Conservation (phyloP, 2,329 filamentous ascomycete species). For the Tolypocladium album region DNA sequence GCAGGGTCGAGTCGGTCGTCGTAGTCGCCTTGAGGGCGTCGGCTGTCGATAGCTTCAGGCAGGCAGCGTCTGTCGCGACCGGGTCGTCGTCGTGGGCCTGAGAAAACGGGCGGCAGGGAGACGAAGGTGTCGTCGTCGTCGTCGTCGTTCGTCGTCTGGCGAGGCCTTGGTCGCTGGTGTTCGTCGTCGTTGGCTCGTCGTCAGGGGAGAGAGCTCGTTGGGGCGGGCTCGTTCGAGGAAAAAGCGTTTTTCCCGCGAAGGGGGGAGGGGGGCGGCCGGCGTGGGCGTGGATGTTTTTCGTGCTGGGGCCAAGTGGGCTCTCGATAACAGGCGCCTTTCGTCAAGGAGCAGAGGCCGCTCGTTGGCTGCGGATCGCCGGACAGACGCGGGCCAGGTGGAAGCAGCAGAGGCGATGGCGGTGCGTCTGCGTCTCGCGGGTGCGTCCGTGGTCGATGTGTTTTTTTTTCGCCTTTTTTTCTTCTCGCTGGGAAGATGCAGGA, state of each 20-base stretch:
- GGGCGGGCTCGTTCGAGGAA: slow-evolving; percentile 1
- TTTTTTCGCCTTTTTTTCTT: neutral
- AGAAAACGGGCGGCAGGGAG: neutral
- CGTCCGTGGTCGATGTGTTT: neutral
- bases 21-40: slow-evolving; percentile 20
- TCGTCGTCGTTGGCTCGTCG: neutral
- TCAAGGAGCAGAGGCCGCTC: neutral
- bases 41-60: slow-evolving; percentile 9
- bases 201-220: slow-evolving; percentile 1
- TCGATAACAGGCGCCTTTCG: neutral
- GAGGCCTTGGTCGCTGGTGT: slow-evolving; percentile 5
- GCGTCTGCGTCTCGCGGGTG: neutral
- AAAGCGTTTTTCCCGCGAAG: slow-evolving; percentile 5
- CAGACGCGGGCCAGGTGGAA: neutral
- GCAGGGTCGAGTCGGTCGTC: slow-evolving; percentile 16
- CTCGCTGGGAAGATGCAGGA: slow-evolving; percentile 1
- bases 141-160: slow-evolving; percentile 3
- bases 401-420: neutral
- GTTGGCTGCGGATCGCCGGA: neutral
- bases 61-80: neutral
- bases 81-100: slow-evolving; percentile 4
- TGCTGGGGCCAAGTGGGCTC: slow-evolving; percentile 4
- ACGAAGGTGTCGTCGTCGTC: neutral
- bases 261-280: slow-evolving; percentile 3
- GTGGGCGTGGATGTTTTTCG: slow-evolving; percentile 2